Conservation (phyloP, 2,329 filamentous ascomycete species). For the Fusarium falciforme region DNA sequence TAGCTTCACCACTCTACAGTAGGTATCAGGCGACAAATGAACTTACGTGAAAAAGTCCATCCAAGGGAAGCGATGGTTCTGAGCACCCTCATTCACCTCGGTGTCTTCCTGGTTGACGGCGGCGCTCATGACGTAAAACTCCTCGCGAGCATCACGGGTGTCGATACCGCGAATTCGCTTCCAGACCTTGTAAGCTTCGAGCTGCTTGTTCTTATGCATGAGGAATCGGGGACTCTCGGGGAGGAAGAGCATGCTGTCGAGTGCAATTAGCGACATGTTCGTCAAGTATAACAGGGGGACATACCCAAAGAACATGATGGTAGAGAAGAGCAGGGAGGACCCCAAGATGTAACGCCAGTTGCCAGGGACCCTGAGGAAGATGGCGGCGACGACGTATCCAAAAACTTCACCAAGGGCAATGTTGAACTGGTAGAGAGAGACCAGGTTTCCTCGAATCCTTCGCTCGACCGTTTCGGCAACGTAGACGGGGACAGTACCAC, state of each 20-base stretch:
- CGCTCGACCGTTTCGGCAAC: slow-evolving; percentile 79
- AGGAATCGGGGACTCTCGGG: slow-evolving; percentile 76
- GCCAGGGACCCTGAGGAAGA: slow-evolving; percentile 75
- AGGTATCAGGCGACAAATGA: neutral
- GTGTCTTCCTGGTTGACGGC: slow-evolving; percentile 68
- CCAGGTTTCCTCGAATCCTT: slow-evolving; percentile 75
- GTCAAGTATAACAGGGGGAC: neutral
- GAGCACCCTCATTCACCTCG: slow-evolving; percentile 60
- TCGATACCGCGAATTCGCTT: slow-evolving; percentile 75
- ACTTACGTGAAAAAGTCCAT: slow-evolving; percentile 75
- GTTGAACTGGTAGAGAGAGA: slow-evolving; percentile 80
- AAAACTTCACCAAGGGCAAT: slow-evolving; percentile 81
- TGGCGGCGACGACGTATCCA: slow-evolving; percentile 78
- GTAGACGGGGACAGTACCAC: slow-evolving; percentile 80
- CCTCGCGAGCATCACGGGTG: slow-evolving; percentile 68
- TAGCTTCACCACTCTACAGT: neutral
- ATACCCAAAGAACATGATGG: slow-evolving; percentile 52
- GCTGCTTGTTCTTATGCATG: slow-evolving; percentile 70
- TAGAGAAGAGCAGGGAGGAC: slow-evolving; percentile 76
- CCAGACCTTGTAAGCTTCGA: slow-evolving; percentile 71
- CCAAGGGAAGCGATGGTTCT: slow-evolving; percentile 72
- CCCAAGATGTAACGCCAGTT: slow-evolving; percentile 82
- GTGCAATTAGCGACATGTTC: slow-evolving; percentile 38
- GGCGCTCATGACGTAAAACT: slow-evolving; percentile 80
- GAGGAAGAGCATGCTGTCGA: slow-evolving; percentile 75